A percentile compares a stretch with the other conserved stretches of the same genome.
Evolutionary conservation across 1,284 basidiomycete species (phyloP).

Genomic region (Cronartium ribicola): DNA sequence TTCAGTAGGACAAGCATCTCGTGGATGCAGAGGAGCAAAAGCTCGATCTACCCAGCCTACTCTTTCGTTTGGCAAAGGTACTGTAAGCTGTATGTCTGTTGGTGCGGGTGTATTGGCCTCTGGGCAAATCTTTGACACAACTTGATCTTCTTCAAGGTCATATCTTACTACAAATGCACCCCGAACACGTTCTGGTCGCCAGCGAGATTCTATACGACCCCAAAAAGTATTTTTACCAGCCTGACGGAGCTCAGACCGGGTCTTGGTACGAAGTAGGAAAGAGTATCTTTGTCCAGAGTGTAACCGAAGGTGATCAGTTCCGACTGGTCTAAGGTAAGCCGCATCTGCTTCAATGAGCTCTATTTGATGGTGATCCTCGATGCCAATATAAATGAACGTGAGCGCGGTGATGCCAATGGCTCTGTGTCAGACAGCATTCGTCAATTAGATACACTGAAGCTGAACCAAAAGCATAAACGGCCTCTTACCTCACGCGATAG

Average conservation of each 20-base stretch:
- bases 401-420: slow-evolving; percentile 34
- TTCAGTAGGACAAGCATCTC: not conserved
- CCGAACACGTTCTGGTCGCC: slow-evolving; percentile 17
- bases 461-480: no score
- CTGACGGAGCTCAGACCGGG: slow-evolving; percentile 8
- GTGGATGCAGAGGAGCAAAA: slow-evolving; percentile 1
- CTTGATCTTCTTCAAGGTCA: slow-evolving; percentile 5
- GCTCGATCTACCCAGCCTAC: not conserved
- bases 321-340: slow-evolving; percentile 8
- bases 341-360: slow-evolving; percentile 37
- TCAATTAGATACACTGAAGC: not conserved
- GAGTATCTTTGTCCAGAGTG: slow-evolving; percentile 40
- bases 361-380: slow-evolving; percentile 25
- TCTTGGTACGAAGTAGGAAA: slow-evolving; percentile 33
- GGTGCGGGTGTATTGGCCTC: not conserved
- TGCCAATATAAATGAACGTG: slow-evolving; percentile 34
- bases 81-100: not conserved
- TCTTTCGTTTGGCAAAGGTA: not conserved
- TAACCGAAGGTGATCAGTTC: slow-evolving; percentile 8
- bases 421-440: slow-evolving; percentile 1
- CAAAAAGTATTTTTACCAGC: slow-evolving; percentile 14
- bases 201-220: slow-evolving; percentile 28
- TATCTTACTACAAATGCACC: slow-evolving; percentile 33
- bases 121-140: no score
- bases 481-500: slow-evolving; percentile 33